Conservation (phyloP, 441 rosid genomes). For the Adansonia rubrostipa region DNA sequence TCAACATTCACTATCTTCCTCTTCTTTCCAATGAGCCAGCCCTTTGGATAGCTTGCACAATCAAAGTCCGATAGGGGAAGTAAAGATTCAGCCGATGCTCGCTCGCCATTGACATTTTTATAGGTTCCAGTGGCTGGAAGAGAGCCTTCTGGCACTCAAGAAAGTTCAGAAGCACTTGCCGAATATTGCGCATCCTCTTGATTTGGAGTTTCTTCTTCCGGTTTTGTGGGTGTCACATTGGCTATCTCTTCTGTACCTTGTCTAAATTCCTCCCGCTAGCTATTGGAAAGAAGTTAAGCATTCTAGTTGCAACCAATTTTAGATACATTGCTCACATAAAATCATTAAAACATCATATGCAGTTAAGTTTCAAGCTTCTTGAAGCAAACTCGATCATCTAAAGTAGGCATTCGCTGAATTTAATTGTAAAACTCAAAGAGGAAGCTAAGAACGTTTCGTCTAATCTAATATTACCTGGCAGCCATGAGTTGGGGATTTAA, state of each 20-base stretch:
- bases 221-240: constrained; percentile 50
- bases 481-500: too few species aligned
- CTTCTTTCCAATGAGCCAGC: constrained; percentile 97
- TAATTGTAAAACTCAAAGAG: background rate
- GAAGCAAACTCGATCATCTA: background rate
- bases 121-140: constrained; percentile 86
- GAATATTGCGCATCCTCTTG: constrained; percentile 48
- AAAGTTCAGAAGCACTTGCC: constrained; percentile 45
- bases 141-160: constrained; percentile 85
- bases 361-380: background rate
- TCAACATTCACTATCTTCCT: constrained; percentile 93
- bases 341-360: background rate
- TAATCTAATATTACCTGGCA: too few species aligned
- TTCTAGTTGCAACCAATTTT: constrained; percentile 38
- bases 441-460: too few species aligned
- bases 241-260: constrained; percentile 43
- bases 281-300: constrained; percentile 52
- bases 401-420: background rate
- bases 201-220: constrained; percentile 49
- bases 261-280: constrained; percentile 55
- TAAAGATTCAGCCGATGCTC: constrained; percentile 66
- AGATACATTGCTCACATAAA: background rate
- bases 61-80: constrained; percentile 97
- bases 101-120: constrained; percentile 45
- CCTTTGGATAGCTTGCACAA: constrained; percentile 78